phyloP scores from a whole-genome alignment of 257 asterid genomes.

The Solanum medicagineum region DNA sequence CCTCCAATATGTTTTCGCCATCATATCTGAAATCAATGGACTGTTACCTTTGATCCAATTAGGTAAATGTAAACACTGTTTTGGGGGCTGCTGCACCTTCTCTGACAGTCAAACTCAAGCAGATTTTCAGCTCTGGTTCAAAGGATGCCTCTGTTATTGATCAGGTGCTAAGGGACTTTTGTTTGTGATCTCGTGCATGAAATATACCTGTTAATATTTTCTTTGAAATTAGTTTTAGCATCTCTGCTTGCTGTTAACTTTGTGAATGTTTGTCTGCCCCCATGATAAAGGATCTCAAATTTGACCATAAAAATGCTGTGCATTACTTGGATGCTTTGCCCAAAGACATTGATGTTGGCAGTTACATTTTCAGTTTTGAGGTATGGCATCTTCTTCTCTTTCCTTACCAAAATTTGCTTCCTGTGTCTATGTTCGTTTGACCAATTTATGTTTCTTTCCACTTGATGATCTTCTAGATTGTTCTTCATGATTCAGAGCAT shows the following conservation, averaged over 20 bases:
- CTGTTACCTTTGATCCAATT: constrained; percentile 1
- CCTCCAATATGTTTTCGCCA: not conserved
- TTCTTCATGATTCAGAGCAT: constrained; percentile 60
- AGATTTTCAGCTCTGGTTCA: constrained; percentile 64
- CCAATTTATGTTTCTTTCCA: not conserved
- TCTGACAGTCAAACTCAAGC: constrained; percentile 77
- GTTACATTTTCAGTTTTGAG: constrained; percentile 68
- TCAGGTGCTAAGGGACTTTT: constrained; percentile 41
- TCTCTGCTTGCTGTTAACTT: not conserved
- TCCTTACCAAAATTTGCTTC: not conserved
- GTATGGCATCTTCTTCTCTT: constrained; percentile 19
- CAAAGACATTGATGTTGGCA: constrained; percentile 58
- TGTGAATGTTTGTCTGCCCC: not conserved
- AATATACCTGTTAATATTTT: not conserved
- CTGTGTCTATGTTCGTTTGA: not conserved
- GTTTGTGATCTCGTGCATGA: constrained; percentile 7
- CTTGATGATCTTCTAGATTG: constrained; percentile 29
- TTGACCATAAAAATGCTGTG: constrained; percentile 44
- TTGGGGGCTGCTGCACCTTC: constrained; percentile 76
- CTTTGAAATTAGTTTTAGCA: not conserved
- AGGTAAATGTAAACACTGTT: constrained; percentile 76
- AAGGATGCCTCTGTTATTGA: constrained; percentile 71
- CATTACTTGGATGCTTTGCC: constrained; percentile 69
- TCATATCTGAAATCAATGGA: not conserved
- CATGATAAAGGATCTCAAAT: constrained; percentile 60